phyloP scores from a whole-genome alignment of 495 filamentous ascomycete genomes.

The Aspergillus egyptiacus region DNA sequence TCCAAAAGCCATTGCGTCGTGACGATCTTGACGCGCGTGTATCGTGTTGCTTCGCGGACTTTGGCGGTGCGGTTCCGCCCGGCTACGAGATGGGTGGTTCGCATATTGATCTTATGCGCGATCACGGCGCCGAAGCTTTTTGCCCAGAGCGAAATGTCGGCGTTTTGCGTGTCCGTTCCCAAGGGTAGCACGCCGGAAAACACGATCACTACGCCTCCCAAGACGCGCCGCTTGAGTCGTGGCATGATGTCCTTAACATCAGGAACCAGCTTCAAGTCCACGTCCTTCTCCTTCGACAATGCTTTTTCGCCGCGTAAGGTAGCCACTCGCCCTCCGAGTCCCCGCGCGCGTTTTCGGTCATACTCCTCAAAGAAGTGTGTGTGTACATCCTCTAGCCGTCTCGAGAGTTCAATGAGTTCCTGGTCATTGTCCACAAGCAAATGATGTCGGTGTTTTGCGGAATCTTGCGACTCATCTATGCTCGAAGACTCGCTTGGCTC shows the following conservation, averaged over 20 bases:
- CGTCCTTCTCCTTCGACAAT: conserved; percentile 43
- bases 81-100: conserved; percentile 64
- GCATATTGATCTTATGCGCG: conserved; percentile 48
- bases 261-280: conserved; percentile 65
- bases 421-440: conserved; percentile 78
- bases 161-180: conserved; percentile 65
- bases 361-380: conserved; percentile 76
- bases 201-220: conserved; percentile 65
- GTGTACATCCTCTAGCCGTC: conserved; percentile 70
- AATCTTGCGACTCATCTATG: conserved; percentile 39
- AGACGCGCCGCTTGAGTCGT: conserved; percentile 62
- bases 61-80: conserved; percentile 82
- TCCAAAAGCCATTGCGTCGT: conserved; percentile 82
- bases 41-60: conserved; percentile 68
- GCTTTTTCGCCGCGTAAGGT: conserved; percentile 51
- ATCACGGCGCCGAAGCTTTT: conserved; percentile 78
- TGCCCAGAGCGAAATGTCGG: conserved; percentile 79
- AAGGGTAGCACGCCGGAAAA: conserved; percentile 86
- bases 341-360: conserved; percentile 45
- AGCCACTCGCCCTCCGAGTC: conserved; percentile 54
- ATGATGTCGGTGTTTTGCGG: conserved; percentile 58
- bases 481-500: conserved; percentile 39
- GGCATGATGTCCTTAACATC: conserved; percentile 82
- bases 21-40: conserved; percentile 78
- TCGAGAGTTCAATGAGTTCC: conserved; percentile 69